Evolutionary conservation across 2,329 filamentous ascomycete genomes (phyloP), one percentile per base, ranked within the genome.

Genomic region (Pseudogymnoascus destructans): DNA sequence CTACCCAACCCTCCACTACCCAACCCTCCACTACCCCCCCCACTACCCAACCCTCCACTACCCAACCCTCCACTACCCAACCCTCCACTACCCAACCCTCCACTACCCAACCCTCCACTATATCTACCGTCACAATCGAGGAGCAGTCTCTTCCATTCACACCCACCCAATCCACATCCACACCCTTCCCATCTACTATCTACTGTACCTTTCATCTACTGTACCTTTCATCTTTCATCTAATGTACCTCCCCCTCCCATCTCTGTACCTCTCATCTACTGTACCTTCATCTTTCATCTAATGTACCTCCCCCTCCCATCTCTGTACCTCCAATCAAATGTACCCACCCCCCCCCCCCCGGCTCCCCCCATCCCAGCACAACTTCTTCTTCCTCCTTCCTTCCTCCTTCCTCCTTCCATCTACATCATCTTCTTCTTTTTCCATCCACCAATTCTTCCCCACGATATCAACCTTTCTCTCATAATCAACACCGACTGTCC

Each of bases 401-500:
- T 63, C 61, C 62, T 61, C 40, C 58, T 60, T 46, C 58, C 55
- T 59, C 55, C 42, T 54, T 56, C 21, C 55, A 59, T 57, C 57
- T 55, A 36, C 32, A 55, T 59, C 38, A 55, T 57, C 57, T 59
- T 59, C 60, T 64, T 60, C 57, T 59, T 59, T 60, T 64, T 60
- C 58, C 59, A 64, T 58, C 36, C 42, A 35, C 38, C 58, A 30
- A 36, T 58, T 58, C 57, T 36, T 36, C 7, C n/a, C 57, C 46
- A 36, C 52, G 58, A 25, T 40, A 32, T n/a, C n/a, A n/a, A n/a
- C n/a, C n/a, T n/a, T 40, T 30, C 58, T 55, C 32, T 21, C 15
- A 49, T 55, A 23, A 25, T 25, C 25, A 25, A 57, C 54, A 25
- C 52, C 33, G 60, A 67, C 68, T 66, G 66, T 69, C 65, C 61